phyloP scores from a whole-genome alignment of 1,284 basidiomycete genomes.

The Irpex sp. region DNA sequence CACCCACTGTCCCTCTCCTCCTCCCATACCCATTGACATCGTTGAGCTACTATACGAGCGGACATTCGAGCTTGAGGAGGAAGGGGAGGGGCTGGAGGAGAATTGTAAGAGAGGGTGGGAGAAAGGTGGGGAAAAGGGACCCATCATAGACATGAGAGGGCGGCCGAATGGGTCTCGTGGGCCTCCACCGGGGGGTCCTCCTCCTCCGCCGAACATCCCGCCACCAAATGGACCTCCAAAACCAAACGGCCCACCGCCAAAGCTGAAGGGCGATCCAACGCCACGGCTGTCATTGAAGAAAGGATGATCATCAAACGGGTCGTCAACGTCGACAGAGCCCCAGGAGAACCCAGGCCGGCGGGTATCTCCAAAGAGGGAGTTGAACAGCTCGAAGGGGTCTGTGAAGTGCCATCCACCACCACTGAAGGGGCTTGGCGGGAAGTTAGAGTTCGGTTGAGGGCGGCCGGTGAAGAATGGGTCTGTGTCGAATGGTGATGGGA shows the following conservation, averaged over 20 bases:
- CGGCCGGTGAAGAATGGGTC: constrained; percentile 29
- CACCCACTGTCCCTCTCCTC: constrained; percentile 33
- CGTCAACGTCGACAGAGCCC: constrained; percentile 31
- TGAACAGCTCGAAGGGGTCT: constrained; percentile 71
- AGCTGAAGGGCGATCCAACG: no score
- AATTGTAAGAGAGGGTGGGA: constrained; percentile 24
- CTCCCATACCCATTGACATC: constrained; percentile 16
- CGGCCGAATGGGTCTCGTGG: no score
- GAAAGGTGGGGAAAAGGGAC: constrained; percentile 14
- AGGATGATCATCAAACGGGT: not conserved
- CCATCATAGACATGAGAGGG: no score
- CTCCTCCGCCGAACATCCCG: no score
- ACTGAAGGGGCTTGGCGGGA: constrained; percentile 4
- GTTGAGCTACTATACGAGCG: constrained; percentile 22
- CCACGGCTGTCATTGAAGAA: no score
- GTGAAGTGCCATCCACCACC: constrained; percentile 43
- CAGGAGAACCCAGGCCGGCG: not conserved
- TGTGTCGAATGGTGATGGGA: constrained; percentile 24
- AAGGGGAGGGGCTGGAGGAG: constrained; percentile 26
- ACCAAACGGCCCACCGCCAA: no score
- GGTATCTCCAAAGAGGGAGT: constrained; percentile 47
- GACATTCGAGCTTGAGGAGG: constrained; percentile 2
- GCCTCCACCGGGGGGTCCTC: no score
- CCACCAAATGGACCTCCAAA: no score
- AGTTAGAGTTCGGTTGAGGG: not conserved